These are phyloP conservation scores for Lizanozyma gosingica DNA, from an alignment of 1,139 yeast genomes.

Conservation along the genomic window DNA sequence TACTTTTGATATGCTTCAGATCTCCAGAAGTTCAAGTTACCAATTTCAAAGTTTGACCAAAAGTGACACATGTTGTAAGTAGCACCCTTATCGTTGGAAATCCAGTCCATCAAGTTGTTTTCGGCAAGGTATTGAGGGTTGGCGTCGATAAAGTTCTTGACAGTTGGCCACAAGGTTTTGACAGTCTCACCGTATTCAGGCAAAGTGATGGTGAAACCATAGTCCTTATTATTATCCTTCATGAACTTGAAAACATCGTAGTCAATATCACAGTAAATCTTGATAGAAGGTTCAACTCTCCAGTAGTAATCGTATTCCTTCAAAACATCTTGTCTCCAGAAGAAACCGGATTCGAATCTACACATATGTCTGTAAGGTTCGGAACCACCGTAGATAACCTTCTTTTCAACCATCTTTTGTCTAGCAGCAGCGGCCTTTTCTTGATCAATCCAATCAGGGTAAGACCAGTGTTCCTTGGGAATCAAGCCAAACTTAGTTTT, in stretches of 20 bases:
- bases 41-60: constrained; percentile 86
- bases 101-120: constrained; percentile 63
- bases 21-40: constrained; percentile 67
- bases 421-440: constrained; percentile 47
- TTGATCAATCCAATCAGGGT: constrained; percentile 52
- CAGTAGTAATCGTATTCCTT: constrained; percentile 77
- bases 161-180: constrained; percentile 73
- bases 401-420: constrained; percentile 40
- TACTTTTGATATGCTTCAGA: constrained; percentile 57
- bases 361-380: constrained; percentile 79
- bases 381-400: constrained; percentile 54
- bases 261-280: constrained; percentile 69
- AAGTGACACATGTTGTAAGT: constrained; percentile 76
- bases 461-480: constrained; percentile 42
- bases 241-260: constrained; percentile 77
- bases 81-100: constrained; percentile 59
- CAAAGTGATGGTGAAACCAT: constrained; percentile 74
- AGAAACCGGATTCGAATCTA: constrained; percentile 85
- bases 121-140: constrained; percentile 58
- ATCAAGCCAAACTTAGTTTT: constrained; percentile 36
- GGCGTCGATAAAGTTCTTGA: constrained; percentile 55
- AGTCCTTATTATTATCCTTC: constrained; percentile 64
- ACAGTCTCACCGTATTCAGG: constrained; percentile 80
- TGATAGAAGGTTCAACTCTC: constrained; percentile 89
- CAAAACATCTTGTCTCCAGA: constrained; percentile 68